Evolutionary conservation across 192 early-diverging fungal genomes (phyloP), one percentile per base, ranked within the genome.

Genomic region (Coemansia sp.): DNA sequence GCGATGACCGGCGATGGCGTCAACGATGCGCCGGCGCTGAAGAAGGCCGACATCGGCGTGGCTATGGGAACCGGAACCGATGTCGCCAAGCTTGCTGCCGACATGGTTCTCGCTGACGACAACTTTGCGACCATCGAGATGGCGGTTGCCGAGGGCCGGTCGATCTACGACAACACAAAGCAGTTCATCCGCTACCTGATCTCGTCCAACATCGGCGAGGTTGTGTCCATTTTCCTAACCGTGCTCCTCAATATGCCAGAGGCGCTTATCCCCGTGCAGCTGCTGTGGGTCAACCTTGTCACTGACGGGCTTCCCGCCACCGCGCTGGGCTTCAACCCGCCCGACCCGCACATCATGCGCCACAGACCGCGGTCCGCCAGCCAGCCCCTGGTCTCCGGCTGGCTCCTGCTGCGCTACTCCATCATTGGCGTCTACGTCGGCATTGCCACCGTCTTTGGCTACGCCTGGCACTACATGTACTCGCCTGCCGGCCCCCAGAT

Each of bases 161-260:
- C 87, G 57, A 98, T 99, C 74, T 99, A 97, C 88, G 93, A 93
- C 80, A 99, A 99, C 84, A 98, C 95, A 34, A 98, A 97, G 87
- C 95, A 98, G 83, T 98, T 99, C 54, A 97, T 98, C 78, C 92
- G 95, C 33, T 98, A 99, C 75, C 82, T 99, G 64, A 97, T 99
- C 65, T 93, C 90, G 52, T 95, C 92, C 55, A 99, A 99, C 85
- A 97, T 98, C 86, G 96, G 95, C 62, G 97, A 99, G 82, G 95
- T 98, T 41, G 96, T 99, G 34, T 88, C 87, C 46, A 97, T 99
- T 70, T 97, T 99, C 70, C 84, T 99, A 70, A 97, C 96, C 1
- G 95, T 98, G 33, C 76, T 99, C 25, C 85, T 99, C 38, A 93
- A 94, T 33, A 92, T 98, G 89, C 95, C 95, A 48, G 96, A 98